A percentile compares a stretch with the other conserved stretches of the same genome.
Evolutionary conservation across 257 asterid genomes (phyloP).

Genomic region (Paraleonurus japonicus): DNA sequence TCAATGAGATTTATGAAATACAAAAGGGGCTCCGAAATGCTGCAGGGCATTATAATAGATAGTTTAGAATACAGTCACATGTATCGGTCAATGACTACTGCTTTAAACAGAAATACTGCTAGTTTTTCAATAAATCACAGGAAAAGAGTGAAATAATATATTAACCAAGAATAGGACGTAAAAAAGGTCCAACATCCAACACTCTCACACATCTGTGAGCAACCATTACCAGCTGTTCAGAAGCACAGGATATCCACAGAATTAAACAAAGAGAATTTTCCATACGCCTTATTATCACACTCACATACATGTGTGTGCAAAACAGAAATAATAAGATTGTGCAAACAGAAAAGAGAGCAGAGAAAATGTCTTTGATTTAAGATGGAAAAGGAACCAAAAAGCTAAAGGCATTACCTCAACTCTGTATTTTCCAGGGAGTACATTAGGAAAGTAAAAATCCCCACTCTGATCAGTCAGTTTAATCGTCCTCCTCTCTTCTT

Average conservation of each 20-base stretch:
- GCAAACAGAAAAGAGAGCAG: neutral
- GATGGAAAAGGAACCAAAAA: constrained; percentile 24
- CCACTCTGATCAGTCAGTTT: constrained; percentile 59
- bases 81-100: constrained; percentile 11
- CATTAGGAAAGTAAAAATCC: constrained; percentile 67
- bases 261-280: neutral
- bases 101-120: neutral
- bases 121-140: constrained; percentile 1
- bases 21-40: constrained; percentile 16
- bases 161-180: neutral
- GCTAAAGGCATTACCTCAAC: constrained; percentile 67
- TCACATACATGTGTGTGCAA: neutral
- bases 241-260: neutral
- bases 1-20: constrained; percentile 2
- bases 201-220: constrained; percentile 10
- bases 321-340: constrained; percentile 7
- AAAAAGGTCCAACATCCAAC: neutral
- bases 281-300: neutral
- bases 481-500: constrained; percentile 46
- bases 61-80: neutral
- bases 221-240: constrained; percentile 14
- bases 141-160: constrained; percentile 1
- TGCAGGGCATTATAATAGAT: constrained; percentile 4
- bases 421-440: constrained; percentile 90
- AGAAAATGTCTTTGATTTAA: neutral